Percentiles rank a stretch among this genome's conserved stretches.
These are phyloP conservation scores for Phytophthora fragariae DNA, from an alignment of 352 stramenopile genomes.

Conservation along the genomic window DNA sequence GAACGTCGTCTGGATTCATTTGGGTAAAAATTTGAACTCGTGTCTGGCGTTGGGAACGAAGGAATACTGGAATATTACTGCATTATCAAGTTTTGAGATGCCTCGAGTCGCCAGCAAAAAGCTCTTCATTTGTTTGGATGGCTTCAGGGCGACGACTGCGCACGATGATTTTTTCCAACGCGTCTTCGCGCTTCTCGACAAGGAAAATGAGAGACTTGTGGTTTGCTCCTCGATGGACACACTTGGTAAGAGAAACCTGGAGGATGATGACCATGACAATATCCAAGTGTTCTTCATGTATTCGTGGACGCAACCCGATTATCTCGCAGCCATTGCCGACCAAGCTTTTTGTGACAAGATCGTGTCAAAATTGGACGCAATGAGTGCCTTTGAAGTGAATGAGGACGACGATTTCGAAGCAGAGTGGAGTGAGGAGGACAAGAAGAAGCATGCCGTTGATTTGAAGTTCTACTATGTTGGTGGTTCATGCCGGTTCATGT, in stretches of 20 bases:
- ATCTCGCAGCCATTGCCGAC: slow-evolving; percentile 11
- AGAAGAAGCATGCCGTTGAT: slow-evolving; percentile 16
- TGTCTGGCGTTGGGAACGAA: no score
- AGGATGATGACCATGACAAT: neutral
- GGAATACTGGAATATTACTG: neutral
- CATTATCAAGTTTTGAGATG: slow-evolving; percentile 4
- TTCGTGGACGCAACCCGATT: slow-evolving; percentile 26
- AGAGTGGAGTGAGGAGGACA: slow-evolving; percentile 6
- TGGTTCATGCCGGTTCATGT: slow-evolving; percentile 39
- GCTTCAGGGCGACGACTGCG: no score
- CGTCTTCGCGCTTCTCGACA: neutral
- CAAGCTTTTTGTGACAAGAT: slow-evolving; percentile 15
- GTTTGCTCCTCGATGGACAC: slow-evolving; percentile 16
- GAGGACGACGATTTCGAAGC: neutral
- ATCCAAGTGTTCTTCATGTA: slow-evolving; percentile 18
- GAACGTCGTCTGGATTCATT: no score
- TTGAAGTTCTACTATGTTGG: slow-evolving; percentile 42
- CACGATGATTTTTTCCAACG: neutral
- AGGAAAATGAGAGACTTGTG: slow-evolving; percentile 10
- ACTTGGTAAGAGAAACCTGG: slow-evolving; percentile 8
- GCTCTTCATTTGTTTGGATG: neutral
- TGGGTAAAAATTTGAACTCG: no score
- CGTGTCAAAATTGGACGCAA: slow-evolving; percentile 15
- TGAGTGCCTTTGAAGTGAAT: slow-evolving; percentile 15
- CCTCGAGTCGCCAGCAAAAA: slow-evolving; percentile 10